Percentiles rank a stretch among this genome's conserved stretches.
Evolutionary conservation across 2,329 filamentous ascomycete genomes (phyloP).

Genomic region (Stemphylium vesicarium): DNA sequence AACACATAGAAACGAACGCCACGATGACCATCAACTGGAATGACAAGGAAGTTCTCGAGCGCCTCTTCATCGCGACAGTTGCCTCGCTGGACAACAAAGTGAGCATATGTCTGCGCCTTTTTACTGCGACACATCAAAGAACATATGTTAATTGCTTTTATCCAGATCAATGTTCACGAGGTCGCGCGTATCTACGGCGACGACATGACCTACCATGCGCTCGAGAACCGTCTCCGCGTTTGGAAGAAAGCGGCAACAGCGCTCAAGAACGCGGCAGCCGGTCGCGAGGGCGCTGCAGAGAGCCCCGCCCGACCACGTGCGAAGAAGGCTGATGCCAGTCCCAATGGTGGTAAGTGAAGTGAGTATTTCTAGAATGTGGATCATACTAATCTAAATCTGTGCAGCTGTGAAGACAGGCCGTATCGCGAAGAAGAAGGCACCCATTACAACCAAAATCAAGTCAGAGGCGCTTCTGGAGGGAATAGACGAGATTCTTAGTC

Average conservation of each 20-base stretch:
- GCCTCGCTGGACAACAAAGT: slow-evolving; percentile 45
- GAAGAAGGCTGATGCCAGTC: slow-evolving; percentile 1
- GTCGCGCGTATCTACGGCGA: slow-evolving; percentile 55
- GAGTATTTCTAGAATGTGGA: no score
- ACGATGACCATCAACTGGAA: slow-evolving; percentile 49
- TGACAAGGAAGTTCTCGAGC: slow-evolving; percentile 44
- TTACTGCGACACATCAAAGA: neutral
- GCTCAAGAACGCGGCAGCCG: slow-evolving; percentile 32
- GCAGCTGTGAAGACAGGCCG: slow-evolving; percentile 13
- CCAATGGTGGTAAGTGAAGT: slow-evolving; percentile 1
- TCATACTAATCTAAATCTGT: neutral
- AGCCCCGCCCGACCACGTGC: slow-evolving; percentile 6
- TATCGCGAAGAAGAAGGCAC: slow-evolving; percentile 24
- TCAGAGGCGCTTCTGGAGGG: neutral
- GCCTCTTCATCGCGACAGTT: slow-evolving; percentile 51
- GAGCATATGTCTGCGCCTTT: neutral
- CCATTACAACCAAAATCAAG: slow-evolving; percentile 18
- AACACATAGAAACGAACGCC: neutral
- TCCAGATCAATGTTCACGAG: slow-evolving; percentile 53
- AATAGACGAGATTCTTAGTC: no score
- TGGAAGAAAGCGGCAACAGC: slow-evolving; percentile 51
- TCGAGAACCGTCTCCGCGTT: slow-evolving; percentile 56
- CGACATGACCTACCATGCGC: slow-evolving; percentile 56
- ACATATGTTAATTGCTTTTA: slow-evolving; percentile 6
- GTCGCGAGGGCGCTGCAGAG: slow-evolving; percentile 1